Percentiles rank a stretch among this genome's conserved stretches.
These are phyloP conservation scores for Cairneyella variabilis DNA, from an alignment of 495 filamentous ascomycete genomes.

Conservation along the genomic window DNA sequence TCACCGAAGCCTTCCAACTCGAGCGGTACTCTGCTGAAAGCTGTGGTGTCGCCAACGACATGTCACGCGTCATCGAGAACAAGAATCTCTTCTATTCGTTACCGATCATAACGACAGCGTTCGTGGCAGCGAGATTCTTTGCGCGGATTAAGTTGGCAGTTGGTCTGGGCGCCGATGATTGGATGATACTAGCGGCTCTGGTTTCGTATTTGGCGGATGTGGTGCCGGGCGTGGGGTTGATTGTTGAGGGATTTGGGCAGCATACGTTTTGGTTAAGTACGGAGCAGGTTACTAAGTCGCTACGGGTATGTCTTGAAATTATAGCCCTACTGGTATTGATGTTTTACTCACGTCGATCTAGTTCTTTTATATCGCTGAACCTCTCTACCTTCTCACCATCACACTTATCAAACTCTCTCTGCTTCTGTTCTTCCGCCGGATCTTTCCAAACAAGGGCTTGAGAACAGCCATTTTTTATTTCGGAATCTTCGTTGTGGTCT, in stretches of 20 bases:
- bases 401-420: constrained; percentile 16
- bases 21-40: background rate
- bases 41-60: background rate
- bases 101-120: background rate
- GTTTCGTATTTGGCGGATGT: background rate
- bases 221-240: background rate
- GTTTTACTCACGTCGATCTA: background rate
- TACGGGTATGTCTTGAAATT: background rate
- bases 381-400: constrained; percentile 33
- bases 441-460: constrained; percentile 5
- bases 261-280: background rate
- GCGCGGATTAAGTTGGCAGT: background rate
- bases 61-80: background rate
- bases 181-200: background rate
- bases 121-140: background rate
- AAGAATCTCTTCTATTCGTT: background rate
- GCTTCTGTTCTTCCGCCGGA: constrained; percentile 26
- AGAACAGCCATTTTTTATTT: background rate
- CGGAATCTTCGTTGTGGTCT: background rate
- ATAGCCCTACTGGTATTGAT: too few relatives aligned
- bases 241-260: background rate
- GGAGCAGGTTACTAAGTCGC: background rate
- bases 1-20: background rate
- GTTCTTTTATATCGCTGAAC: constrained; percentile 29
- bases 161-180: background rate